Percentiles rank a stretch among this genome's conserved stretches.
Evolutionary conservation across 1,284 basidiomycete genomes (phyloP).

Genomic region (Phenoliferia sp.): DNA sequence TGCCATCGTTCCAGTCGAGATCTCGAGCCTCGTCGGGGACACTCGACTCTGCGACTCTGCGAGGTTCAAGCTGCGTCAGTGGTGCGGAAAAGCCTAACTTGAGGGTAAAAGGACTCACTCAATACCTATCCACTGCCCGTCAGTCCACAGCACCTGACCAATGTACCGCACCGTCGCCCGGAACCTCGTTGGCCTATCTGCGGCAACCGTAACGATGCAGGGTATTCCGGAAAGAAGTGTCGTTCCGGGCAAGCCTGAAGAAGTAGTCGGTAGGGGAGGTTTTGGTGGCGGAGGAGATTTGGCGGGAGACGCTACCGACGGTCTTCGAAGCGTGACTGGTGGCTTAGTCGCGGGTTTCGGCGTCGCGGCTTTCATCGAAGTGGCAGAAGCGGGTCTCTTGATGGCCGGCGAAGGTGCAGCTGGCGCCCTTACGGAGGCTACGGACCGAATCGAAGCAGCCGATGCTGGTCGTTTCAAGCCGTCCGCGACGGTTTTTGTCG

Average conservation of each 20-base stretch:
- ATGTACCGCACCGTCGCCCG: conserved; percentile 82
- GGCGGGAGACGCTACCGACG: not conserved
- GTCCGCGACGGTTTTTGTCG: not conserved
- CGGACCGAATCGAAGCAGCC: not conserved
- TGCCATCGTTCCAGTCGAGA: conserved; percentile 76
- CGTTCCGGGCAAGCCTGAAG: conserved; percentile 51
- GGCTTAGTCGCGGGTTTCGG: conserved; percentile 1
- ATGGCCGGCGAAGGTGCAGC: not conserved
- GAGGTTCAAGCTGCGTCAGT: not conserved
- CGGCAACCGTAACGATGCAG: conserved; percentile 70
- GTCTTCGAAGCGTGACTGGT: not conserved
- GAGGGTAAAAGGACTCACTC: conserved; percentile 57
- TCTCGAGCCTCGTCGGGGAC: conserved; percentile 50
- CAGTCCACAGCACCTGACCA: conserved; percentile 70
- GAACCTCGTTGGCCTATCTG: conserved; percentile 65
- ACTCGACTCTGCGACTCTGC: conserved; percentile 42
- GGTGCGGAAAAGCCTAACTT: not conserved
- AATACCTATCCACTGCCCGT: conserved; percentile 84
- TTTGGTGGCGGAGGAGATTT: not conserved
- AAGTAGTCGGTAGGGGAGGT: not conserved
- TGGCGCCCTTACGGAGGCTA: conserved; percentile 1
- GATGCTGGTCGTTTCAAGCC: not conserved
- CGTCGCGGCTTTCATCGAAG: conserved; percentile 9
- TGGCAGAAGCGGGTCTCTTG: conserved; percentile 13
- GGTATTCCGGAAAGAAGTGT: conserved; percentile 82